These are phyloP conservation scores for Rutstroemia sp. DNA, from an alignment of 2,329 filamentous ascomycete species.

Conservation along the genomic window DNA sequence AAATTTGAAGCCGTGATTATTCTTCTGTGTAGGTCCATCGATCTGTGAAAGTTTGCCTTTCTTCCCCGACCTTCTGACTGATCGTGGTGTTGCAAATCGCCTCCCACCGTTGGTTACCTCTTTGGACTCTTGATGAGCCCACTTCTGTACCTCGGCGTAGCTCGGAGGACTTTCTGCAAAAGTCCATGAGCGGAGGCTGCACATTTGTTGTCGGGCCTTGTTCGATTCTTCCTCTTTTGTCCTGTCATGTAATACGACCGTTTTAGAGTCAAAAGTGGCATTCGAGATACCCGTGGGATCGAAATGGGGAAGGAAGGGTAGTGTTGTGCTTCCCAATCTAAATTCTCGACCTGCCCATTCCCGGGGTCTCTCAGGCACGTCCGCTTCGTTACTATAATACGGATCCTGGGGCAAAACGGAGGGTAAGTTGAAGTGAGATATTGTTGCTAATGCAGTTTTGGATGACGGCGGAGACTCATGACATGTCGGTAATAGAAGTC, in stretches of 20 bases:
- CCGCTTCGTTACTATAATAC: conserved; percentile 75
- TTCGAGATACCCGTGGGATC: conserved; percentile 52
- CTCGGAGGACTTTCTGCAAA: conserved; percentile 65
- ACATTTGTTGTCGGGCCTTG: conserved; percentile 46
- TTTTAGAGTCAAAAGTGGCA: conserved; percentile 48
- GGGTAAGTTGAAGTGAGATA: conserved; percentile 51
- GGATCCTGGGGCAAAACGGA: conserved; percentile 76
- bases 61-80: conserved; percentile 11
- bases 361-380: conserved; percentile 68
- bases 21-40: conserved; percentile 77
- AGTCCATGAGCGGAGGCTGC: conserved; percentile 68
- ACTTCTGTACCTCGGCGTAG: conserved; percentile 59
- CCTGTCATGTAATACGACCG: conserved; percentile 41
- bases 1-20: conserved; percentile 77
- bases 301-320: conserved; percentile 77
- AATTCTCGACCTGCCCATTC: conserved; percentile 90
- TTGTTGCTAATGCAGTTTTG: conserved; percentile 46
- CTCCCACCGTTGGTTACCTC: conserved; percentile 15
- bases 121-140: conserved; percentile 45
- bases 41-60: conserved; percentile 65
- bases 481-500: not conserved
- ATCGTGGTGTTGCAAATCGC: conserved; percentile 2
- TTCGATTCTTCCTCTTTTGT: conserved; percentile 43
- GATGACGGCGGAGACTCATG: conserved; percentile 33
- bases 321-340: conserved; percentile 62